Conservation (phyloP, 768 basidiomycete genomes). For the Mycena kentingensis region DNA sequence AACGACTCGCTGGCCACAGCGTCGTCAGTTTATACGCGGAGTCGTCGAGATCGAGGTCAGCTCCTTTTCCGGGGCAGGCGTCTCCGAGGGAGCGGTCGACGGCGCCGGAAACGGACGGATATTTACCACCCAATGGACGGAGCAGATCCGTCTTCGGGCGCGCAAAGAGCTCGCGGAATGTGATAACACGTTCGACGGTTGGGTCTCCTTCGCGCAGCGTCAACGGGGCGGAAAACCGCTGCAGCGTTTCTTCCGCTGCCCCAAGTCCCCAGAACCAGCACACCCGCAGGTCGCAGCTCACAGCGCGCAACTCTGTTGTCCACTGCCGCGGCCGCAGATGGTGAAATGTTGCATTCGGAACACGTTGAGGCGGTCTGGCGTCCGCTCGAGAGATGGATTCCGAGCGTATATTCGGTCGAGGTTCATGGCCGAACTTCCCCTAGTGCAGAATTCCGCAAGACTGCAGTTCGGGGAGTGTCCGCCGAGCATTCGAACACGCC, state of each 20-base stretch:
- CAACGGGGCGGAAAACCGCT: background rate
- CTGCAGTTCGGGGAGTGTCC: conserved; percentile 12
- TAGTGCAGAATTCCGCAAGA: conserved; percentile 3
- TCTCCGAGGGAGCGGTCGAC: too few species aligned
- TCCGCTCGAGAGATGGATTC: conserved; percentile 6
- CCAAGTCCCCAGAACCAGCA: background rate
- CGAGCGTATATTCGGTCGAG: conserved; percentile 9
- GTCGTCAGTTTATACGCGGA: too few species aligned
- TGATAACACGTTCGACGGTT: background rate
- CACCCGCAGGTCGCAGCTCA: conserved; percentile 1
- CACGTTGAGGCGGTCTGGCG: conserved; percentile 8
- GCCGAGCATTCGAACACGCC: conserved; percentile 18
- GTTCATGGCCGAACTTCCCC: conserved; percentile 7
- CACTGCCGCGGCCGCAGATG: conserved; percentile 8
- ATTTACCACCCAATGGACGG: too few species aligned
- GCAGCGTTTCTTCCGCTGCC: background rate
- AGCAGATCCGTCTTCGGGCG: background rate
- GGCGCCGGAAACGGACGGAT: too few species aligned
- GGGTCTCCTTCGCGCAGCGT: too few species aligned
- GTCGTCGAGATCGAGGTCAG: too few species aligned
- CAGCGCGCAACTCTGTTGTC: background rate
- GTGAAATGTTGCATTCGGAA: conserved; percentile 9
- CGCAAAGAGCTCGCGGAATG: background rate
- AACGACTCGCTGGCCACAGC: too few species aligned
- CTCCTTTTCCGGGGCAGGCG: too few species aligned